Evolutionary conservation across 352 stramenopile species (phyloP).

Genomic region (Pythium biforme): DNA sequence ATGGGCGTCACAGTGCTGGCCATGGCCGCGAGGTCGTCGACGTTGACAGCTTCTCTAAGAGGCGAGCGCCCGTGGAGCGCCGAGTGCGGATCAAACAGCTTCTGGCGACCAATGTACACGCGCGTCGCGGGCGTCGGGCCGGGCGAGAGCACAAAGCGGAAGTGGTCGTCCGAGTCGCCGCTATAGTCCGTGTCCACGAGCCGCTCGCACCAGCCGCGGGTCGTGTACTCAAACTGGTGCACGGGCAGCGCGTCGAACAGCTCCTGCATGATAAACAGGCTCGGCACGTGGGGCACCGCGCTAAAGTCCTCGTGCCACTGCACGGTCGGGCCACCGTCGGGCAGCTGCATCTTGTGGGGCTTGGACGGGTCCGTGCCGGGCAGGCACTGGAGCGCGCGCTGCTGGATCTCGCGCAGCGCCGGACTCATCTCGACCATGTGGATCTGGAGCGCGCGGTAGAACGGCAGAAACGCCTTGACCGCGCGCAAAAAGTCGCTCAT

Average conservation of each 20-base stretch:
- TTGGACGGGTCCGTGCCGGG: slow-evolving; percentile 25
- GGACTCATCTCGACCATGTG: slow-evolving; percentile 93
- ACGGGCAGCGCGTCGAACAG: slow-evolving; percentile 94
- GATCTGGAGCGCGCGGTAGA: slow-evolving; percentile 83
- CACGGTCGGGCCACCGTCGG: slow-evolving; percentile 46
- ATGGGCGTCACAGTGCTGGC: slow-evolving; percentile 28
- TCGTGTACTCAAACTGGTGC: slow-evolving; percentile 95
- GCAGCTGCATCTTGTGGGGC: slow-evolving; percentile 50
- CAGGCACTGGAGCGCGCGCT: slow-evolving; percentile 71
- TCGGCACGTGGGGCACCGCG: slow-evolving; percentile 74
- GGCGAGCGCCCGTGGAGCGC: slow-evolving; percentile 28
- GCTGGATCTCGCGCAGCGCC: slow-evolving; percentile 88
- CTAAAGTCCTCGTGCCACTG: slow-evolving; percentile 89
- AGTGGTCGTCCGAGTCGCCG: slow-evolving; percentile 77
- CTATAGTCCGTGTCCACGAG: slow-evolving; percentile 90
- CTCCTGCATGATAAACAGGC: slow-evolving; percentile 90
- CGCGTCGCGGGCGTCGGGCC: slow-evolving; percentile 88
- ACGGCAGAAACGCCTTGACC: slow-evolving; percentile 83
- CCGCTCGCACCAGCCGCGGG: slow-evolving; percentile 91
- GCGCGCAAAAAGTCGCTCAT: slow-evolving; percentile 93
- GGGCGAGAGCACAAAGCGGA: slow-evolving; percentile 93
- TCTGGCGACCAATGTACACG: slow-evolving; percentile 85
- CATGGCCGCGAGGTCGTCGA: slow-evolving; percentile 16
- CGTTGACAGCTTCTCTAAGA: slow-evolving; percentile 10
- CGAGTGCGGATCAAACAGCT: slow-evolving; percentile 64